Evolutionary conservation across 2,329 filamentous ascomycete genomes (phyloP).

Genomic region (Aspergillus fischeri): DNA sequence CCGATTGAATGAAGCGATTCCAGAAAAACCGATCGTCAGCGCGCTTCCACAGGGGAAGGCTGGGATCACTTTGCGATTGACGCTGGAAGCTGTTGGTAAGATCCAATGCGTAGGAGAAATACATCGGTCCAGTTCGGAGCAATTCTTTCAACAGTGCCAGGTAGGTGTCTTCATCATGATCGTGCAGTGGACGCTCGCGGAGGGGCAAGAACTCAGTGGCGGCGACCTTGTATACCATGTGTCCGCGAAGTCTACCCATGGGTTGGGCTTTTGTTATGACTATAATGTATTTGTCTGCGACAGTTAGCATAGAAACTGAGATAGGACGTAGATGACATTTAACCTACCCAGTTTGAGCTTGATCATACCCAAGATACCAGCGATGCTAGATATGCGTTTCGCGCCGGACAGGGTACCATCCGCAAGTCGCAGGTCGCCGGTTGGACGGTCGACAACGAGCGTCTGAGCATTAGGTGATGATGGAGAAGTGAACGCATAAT

Average conservation of each 20-base stretch:
- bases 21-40: slow-evolving; percentile 98
- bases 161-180: slow-evolving; percentile 92
- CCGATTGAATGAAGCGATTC: slow-evolving; percentile 89
- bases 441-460: slow-evolving; percentile 84
- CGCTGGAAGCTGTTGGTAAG: slow-evolving; percentile 96
- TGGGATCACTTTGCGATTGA: slow-evolving; percentile 71
- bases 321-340: not conserved
- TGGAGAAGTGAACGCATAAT: slow-evolving; percentile 95
- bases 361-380: slow-evolving; percentile 90
- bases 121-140: slow-evolving; percentile 82
- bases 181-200: slow-evolving; percentile 84
- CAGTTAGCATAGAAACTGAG: slow-evolving; percentile 14
- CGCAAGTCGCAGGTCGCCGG: slow-evolving; percentile 80
- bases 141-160: slow-evolving; percentile 75
- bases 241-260: slow-evolving; percentile 85
- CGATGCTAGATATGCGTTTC: slow-evolving; percentile 88
- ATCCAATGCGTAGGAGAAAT: slow-evolving; percentile 96
- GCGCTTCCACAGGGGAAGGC: slow-evolving; percentile 78
- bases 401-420: slow-evolving; percentile 71
- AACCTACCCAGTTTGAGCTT: slow-evolving; percentile 80
- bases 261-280: slow-evolving; percentile 92
- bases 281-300: slow-evolving; percentile 85
- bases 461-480: slow-evolving; percentile 86
- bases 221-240: slow-evolving; percentile 92
- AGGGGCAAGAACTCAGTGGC: slow-evolving; percentile 90